Base-by-base conservation (phyloP, 2,329 filamentous ascomycete species). In the Calonectria henricotiae region DNA sequence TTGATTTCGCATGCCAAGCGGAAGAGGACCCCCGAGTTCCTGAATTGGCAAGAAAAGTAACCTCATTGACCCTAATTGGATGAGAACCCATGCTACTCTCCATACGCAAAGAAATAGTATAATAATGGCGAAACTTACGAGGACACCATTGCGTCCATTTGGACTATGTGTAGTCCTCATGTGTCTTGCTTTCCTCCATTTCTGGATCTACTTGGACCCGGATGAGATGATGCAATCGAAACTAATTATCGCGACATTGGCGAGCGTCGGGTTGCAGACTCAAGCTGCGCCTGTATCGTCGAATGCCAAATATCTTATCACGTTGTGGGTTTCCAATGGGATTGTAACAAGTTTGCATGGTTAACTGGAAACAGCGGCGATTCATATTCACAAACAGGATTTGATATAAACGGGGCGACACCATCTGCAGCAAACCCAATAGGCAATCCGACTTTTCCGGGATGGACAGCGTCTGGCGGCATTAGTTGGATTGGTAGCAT, bases 401-500 rank as follows among this genome's bases (percentile, higher is more conserved):
- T 92, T 80, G 81, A 90, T 69, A 81, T 86, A 47, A 85, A 81
- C 12, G 82, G 84, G 25, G 79, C 83, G 0, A 85, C 89, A 43
- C 89, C 91, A 1, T 86, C 83, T 8, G 72, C 83, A 2, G 78
- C 82, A 0, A 90, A 91, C 72, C 89, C 90, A 0, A 83, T 92
- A 51, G 91, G 91, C 0, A 93, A 93, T 74, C 90, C 90, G 0
- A 71, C 82, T 0, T 89, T 88, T 71, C 87, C 86, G 0, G 85
- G 87, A 25, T 86, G 80, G 72, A 88, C 87, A 25, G 83, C 85
- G 0, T 81, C 84, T 6, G 86, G 86, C 25, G 87, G 87, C 12
- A 78, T 82, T 25, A 88, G 89, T 74, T 89, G 86, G 87, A 81
- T 88, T 39, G 87, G 84, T 51, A 85, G 83, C 68, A 79, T 89